A percentile compares a stretch with the other conserved stretches of the same genome.
Conservation (phyloP, 2,329 filamentous ascomycete species). For the Mycosphaerella sp. region DNA sequence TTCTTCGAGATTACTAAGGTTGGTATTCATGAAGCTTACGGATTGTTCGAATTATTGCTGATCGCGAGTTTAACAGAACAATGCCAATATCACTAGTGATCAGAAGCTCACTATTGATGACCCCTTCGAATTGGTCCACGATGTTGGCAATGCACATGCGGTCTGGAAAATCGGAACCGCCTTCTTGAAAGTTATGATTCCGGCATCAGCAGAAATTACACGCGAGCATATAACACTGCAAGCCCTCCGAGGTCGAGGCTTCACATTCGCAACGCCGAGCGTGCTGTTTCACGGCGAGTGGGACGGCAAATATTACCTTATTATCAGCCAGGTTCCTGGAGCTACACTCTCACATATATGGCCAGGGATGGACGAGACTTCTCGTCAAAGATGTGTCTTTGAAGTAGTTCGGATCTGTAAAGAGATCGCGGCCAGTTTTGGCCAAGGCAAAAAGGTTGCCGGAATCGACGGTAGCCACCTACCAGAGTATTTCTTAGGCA, state of each 20-base stretch:
- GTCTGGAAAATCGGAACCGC: slow-evolving; percentile 1
- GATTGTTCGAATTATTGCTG: too few relatives aligned
- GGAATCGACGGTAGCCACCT: not conserved
- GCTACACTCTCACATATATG: not conserved
- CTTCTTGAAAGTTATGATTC: not conserved
- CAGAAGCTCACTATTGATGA: too few relatives aligned
- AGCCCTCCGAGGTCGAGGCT: not conserved
- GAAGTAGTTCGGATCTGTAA: not conserved
- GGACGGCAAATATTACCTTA: not conserved
- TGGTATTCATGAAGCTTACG: too few relatives aligned
- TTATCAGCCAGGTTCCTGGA: not conserved
- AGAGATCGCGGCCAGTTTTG: not conserved
- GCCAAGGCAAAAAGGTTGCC: not conserved
- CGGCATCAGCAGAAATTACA: not conserved
- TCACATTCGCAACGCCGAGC: not conserved
- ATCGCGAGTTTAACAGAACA: too few relatives aligned
- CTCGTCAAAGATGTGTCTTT: not conserved
- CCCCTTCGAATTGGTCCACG: too few relatives aligned
- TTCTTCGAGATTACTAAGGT: too few relatives aligned
- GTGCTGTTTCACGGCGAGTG: not conserved
- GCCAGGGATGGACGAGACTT: not conserved
- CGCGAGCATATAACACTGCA: slow-evolving; percentile 3
- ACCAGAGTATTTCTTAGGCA: not conserved
- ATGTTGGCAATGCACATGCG: not conserved
- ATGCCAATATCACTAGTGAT: too few relatives aligned